Evolutionary conservation across 2,329 filamentous ascomycete genomes (phyloP), one percentile per base, ranked within the genome.

Genomic region (Cercospora sp.): DNA sequence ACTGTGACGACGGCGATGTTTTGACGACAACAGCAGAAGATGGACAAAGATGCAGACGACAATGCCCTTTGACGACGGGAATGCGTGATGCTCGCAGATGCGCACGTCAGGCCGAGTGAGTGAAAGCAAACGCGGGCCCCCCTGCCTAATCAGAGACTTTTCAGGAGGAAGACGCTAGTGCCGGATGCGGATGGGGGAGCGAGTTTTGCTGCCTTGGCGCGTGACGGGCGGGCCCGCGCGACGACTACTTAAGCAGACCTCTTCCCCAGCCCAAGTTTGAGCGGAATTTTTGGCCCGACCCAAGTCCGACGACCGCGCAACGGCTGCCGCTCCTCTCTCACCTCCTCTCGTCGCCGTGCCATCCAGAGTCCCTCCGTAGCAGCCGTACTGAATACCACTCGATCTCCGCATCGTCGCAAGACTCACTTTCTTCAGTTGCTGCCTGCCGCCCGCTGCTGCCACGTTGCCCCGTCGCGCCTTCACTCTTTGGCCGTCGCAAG

Each of bases 301-400:
- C 49, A 57, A 64, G 62, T 43, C 62, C 49, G 62, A 64, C 62
- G 62, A 64, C 49, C 37, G 53, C 53, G 53, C 59, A 61, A 64
- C 49, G 49, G 49, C 49, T 57, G 24, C 12, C 26, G 21, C 32
- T 34, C 62, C 40, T 18, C 49, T 58, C 49, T 18, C 26, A 57
- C 62, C 62, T 64, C 62, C 49, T 18, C 62, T 30, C 62, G 49
- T 43, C 62, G 62, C 62, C 62, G 51, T 64, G 49, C 49, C 49
- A 58, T 58, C 53, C 59, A 45, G 18, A 21, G 21, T 51, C 45
- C 32, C 55, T 66, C 63, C 63, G 59, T 66, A 66, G 63, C 63
- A 66, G 63, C 55, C 63, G 63, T 66, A 66, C 63, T 66, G 57
- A 60, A 60, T 60, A 53, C 53, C 55, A 66, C 55, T 53, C 63